These are phyloP conservation scores for Peronosclerospora sorghi DNA, from an alignment of 352 stramenopile species.

Conservation along the genomic window DNA sequence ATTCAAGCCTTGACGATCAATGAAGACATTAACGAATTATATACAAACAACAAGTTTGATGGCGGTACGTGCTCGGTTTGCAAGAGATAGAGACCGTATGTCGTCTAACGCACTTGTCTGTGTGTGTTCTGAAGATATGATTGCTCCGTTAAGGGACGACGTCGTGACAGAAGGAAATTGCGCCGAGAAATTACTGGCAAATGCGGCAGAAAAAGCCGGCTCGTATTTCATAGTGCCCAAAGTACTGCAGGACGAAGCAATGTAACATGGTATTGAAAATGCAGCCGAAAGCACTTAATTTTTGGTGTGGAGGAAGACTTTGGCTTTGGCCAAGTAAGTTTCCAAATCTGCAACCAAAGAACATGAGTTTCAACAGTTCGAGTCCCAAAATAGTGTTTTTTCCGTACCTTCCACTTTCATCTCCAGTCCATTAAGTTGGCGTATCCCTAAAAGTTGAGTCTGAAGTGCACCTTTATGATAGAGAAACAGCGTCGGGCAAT, in stretches of 20 bases:
- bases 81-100: neutral
- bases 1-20: conserved; percentile 74
- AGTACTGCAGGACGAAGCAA: conserved; percentile 62
- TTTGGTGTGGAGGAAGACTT: conserved; percentile 44
- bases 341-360: conserved; percentile 54
- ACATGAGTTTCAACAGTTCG: neutral
- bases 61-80: conserved; percentile 13
- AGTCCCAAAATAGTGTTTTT: neutral
- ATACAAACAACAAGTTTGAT: conserved; percentile 51
- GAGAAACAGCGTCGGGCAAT: conserved; percentile 90
- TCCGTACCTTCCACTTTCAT: conserved; percentile 71
- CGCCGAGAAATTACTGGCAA: conserved; percentile 57
- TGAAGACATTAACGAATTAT: conserved; percentile 77
- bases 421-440: conserved; percentile 78
- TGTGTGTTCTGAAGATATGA: conserved; percentile 5
- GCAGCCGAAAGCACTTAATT: conserved; percentile 2
- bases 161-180: conserved; percentile 67
- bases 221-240: conserved; percentile 85
- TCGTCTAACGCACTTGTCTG: neutral
- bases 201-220: conserved; percentile 60
- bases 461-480: conserved; percentile 84
- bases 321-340: conserved; percentile 68
- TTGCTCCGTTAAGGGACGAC: conserved; percentile 60
- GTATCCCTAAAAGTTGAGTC: conserved; percentile 84
- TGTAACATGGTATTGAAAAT: neutral